These are phyloP conservation scores for Botrytis medusae DNA, from an alignment of 2,329 filamentous ascomycete genomes.

Conservation along the genomic window DNA sequence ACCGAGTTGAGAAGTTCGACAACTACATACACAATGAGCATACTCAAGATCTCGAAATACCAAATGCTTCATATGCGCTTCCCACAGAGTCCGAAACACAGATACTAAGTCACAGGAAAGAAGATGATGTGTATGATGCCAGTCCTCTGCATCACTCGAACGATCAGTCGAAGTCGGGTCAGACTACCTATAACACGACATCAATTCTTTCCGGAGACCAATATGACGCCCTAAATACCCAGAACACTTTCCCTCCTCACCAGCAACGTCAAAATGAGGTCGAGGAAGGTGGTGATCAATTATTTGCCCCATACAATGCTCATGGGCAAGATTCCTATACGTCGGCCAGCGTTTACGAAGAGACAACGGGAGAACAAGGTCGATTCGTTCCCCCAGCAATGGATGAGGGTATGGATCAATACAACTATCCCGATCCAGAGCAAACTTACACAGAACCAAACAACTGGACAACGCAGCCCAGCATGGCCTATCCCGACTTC, in stretches of 20 bases:
- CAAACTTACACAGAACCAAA: constrained; percentile 16
- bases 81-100: neutral
- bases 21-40: neutral
- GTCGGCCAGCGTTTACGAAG: neutral
- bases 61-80: neutral
- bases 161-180: neutral
- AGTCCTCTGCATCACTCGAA: constrained; percentile 23
- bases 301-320: neutral
- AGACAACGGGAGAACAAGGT: neutral
- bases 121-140: constrained; percentile 28
- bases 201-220: neutral
- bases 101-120: neutral
- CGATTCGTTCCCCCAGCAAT: neutral
- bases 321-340: neutral
- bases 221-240: neutral
- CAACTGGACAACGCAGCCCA: constrained; percentile 10
- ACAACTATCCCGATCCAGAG: constrained; percentile 22
- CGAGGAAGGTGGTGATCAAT: neutral
- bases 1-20: constrained; percentile 16
- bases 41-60: neutral
- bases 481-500: constrained; percentile 30
- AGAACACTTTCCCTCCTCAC: neutral
- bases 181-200: neutral
- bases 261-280: neutral
- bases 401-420: neutral